phyloP scores from a whole-genome alignment of 352 stramenopile genomes.

The Phytophthora citricola region DNA sequence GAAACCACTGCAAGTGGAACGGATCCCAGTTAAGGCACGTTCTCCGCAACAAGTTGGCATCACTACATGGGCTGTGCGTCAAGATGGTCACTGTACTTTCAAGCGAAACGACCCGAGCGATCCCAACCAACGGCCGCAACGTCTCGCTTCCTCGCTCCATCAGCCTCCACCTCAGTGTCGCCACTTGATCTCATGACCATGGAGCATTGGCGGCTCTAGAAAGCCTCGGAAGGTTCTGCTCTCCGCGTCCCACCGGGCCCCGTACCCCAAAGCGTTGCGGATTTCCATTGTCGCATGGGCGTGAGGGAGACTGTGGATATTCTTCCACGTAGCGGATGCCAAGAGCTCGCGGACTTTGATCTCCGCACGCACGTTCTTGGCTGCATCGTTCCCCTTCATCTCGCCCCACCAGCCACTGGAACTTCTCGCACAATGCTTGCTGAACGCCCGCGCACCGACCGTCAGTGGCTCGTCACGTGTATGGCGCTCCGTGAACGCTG shows the following conservation, averaged over 20 bases:
- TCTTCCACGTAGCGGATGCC: slow-evolving; percentile 75
- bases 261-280: slow-evolving; percentile 72
- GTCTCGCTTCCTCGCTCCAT: slow-evolving; percentile 26
- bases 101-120: slow-evolving; percentile 29
- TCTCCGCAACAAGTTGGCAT: slow-evolving; percentile 21
- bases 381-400: slow-evolving; percentile 67
- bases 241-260: slow-evolving; percentile 73
- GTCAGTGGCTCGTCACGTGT: slow-evolving; percentile 57
- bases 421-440: slow-evolving; percentile 81
- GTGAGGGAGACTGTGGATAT: slow-evolving; percentile 81
- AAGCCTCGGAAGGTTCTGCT: slow-evolving; percentile 75
- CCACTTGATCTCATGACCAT: slow-evolving; percentile 80
- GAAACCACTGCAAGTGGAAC: slow-evolving; percentile 25
- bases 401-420: slow-evolving; percentile 68
- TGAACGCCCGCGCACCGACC: slow-evolving; percentile 76
- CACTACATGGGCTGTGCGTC: slow-evolving; percentile 2
- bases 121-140: slow-evolving; percentile 30
- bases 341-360: slow-evolving; percentile 61
- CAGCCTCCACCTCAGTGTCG: slow-evolving; percentile 45
- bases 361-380: slow-evolving; percentile 69
- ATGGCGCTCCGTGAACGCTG: slow-evolving; percentile 56
- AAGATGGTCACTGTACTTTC: slow-evolving; percentile 17
- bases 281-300: slow-evolving; percentile 76
- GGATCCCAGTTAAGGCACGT: slow-evolving; percentile 24
- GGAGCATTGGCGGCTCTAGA: slow-evolving; percentile 80